Percentiles rank a stretch among this genome's conserved stretches.
These are phyloP conservation scores for Silene coronaria DNA, from an alignment of 179 eudicot species.

Conservation along the genomic window DNA sequence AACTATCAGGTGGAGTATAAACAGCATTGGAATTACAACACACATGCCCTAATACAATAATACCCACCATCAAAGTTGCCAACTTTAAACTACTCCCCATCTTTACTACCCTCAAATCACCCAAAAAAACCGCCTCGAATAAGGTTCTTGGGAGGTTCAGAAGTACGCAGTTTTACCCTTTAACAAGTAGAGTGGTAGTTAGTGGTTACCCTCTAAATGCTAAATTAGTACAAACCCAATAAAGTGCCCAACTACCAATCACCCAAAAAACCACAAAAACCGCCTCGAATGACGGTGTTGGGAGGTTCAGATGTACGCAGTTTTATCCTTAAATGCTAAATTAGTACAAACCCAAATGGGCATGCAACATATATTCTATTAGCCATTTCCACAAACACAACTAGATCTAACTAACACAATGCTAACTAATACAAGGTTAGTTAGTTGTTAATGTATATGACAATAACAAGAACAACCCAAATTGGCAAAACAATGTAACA, in stretches of 20 bases:
- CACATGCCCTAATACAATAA: constrained; percentile 29
- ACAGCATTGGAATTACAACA: constrained; percentile 33
- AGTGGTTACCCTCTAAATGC: not conserved
- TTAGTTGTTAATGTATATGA: constrained; percentile 1
- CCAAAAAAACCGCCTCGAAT: not conserved
- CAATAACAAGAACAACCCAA: constrained; percentile 17
- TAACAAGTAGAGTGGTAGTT: too few relatives aligned
- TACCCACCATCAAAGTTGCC: constrained; percentile 28
- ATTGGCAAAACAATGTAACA: constrained; percentile 26
- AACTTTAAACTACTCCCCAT: constrained; percentile 31
- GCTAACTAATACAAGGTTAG: constrained; percentile 7
- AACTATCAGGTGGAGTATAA: constrained; percentile 52
- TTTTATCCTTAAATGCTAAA: constrained; percentile 14
- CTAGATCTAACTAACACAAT: constrained; percentile 27
- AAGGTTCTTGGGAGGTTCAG: not conserved
- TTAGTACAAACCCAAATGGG: constrained; percentile 23
- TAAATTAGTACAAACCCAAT: constrained; percentile 25
- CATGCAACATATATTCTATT: constrained; percentile 11
- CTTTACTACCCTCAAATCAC: constrained; percentile 18
- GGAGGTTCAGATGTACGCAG: constrained; percentile 16
- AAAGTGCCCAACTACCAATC: constrained; percentile 3
- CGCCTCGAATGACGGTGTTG: not conserved
- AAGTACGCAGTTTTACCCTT: constrained; percentile 9
- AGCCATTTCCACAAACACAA: constrained; percentile 21
- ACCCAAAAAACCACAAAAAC: not conserved